These are phyloP conservation scores for Cephalotrichum gorgonifer DNA, from an alignment of 2,329 filamentous ascomycete species.

Conservation along the genomic window DNA sequence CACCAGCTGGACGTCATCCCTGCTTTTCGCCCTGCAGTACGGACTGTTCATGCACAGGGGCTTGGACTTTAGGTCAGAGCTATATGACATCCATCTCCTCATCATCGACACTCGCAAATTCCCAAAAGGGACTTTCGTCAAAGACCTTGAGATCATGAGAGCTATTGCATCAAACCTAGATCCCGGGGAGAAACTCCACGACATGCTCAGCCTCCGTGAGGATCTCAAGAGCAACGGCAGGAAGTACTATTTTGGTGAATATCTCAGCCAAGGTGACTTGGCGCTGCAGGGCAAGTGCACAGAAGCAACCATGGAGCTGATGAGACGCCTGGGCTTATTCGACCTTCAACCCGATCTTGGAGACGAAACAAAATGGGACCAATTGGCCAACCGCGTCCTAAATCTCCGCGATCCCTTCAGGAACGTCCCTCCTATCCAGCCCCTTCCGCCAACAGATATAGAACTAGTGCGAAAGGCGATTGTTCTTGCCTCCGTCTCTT, in stretches of 20 bases:
- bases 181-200: background rate
- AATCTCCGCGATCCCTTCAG: background rate
- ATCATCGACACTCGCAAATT: background rate
- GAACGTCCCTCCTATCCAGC: background rate
- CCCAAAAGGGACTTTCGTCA: background rate
- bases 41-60: background rate
- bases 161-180: background rate
- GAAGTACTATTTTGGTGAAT: conserved; percentile 1
- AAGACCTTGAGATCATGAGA: background rate
- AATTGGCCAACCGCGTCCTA: background rate
- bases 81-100: background rate
- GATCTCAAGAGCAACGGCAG: background rate
- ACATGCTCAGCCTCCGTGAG: background rate
- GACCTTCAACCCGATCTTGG: background rate
- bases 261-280: background rate
- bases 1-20: conserved; percentile 1
- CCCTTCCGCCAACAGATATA: background rate
- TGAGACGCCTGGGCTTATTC: background rate
- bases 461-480: background rate
- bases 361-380: background rate
- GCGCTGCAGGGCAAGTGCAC: background rate
- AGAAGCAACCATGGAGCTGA: background rate
- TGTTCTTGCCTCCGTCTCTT: background rate
- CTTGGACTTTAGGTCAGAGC: background rate
- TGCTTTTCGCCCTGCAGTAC: background rate